A percentile compares a stretch with the other conserved stretches of the same genome.
Conservation (phyloP, 495 filamentous ascomycete genomes). For the Penicillium lagena region DNA sequence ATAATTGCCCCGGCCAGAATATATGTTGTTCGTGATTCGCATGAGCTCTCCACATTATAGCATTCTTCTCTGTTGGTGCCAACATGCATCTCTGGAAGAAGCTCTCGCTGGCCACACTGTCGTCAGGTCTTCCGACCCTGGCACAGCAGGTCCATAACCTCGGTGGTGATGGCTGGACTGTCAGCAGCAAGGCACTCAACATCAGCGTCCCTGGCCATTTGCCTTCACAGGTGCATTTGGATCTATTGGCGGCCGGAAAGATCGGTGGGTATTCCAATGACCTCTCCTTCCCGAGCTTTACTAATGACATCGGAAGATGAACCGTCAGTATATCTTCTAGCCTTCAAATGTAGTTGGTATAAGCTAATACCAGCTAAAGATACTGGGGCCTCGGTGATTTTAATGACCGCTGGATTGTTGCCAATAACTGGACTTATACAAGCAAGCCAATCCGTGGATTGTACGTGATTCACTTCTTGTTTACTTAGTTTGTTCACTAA, state of each 20-base stretch:
- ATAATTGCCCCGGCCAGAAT: neutral
- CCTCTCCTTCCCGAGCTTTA: neutral
- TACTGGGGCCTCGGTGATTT: slow-evolving; percentile 57
- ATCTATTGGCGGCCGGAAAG: slow-evolving; percentile 46
- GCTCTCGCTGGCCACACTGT: slow-evolving; percentile 7
- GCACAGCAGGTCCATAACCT: slow-evolving; percentile 44
- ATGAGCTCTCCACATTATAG: too few relatives aligned
- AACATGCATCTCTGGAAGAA: slow-evolving; percentile 15
- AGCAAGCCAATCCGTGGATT: slow-evolving; percentile 41
- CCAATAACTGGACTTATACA: slow-evolving; percentile 60
- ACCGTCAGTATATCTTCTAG: slow-evolving; percentile 30
- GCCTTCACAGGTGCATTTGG: slow-evolving; percentile 59
- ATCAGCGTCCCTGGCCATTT: slow-evolving; percentile 52
- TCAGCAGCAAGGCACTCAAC: slow-evolving; percentile 45
- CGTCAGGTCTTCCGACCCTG: slow-evolving; percentile 7
- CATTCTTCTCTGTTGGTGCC: neutral
- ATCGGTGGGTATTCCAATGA: slow-evolving; percentile 28
- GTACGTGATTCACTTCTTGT: slow-evolving; percentile 21
- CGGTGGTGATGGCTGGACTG: slow-evolving; percentile 47
- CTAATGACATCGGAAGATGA: slow-evolving; percentile 27
- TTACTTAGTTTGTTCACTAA: slow-evolving; percentile 5
- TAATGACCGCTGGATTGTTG: slow-evolving; percentile 53
- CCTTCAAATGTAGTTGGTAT: neutral
- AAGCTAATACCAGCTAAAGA: slow-evolving; percentile 13
- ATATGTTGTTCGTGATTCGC: neutral